These are phyloP conservation scores for Elaeagnus macrophylla DNA, from an alignment of 306 rosid species.

Conservation along the genomic window DNA sequence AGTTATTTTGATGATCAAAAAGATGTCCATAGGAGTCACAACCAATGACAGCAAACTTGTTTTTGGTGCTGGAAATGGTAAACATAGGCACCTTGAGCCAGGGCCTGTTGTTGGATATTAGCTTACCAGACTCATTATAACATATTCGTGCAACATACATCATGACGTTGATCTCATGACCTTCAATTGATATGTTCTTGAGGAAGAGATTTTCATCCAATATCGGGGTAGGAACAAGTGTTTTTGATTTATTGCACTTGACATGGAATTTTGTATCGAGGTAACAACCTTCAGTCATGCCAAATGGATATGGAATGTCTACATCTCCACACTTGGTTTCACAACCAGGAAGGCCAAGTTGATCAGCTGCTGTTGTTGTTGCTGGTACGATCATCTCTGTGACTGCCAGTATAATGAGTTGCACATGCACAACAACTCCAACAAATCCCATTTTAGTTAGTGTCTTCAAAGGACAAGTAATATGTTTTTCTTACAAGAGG, in stretches of 20 bases:
- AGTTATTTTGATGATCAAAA: not conserved
- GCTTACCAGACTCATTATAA: not conserved
- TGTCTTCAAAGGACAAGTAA: too few relatives aligned
- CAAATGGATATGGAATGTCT: conserved; percentile 3
- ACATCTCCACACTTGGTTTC: conserved; percentile 1
- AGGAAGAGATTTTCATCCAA: not conserved
- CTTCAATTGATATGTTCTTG: not conserved
- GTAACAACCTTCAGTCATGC: conserved; percentile 5
- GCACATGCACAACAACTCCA: too few relatives aligned
- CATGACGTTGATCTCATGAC: not conserved
- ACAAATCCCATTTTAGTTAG: too few relatives aligned
- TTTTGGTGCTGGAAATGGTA: not conserved
- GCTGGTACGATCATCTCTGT: not conserved
- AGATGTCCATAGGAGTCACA: conserved; percentile 12
- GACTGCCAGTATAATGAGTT: not conserved
- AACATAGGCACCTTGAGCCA: not conserved
- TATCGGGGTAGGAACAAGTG: not conserved
- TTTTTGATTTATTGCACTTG: not conserved
- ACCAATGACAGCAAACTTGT: conserved; percentile 14
- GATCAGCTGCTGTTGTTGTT: not conserved
- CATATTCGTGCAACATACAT: not conserved
- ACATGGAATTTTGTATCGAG: not conserved
- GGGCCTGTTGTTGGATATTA: not conserved
- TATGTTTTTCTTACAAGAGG: too few relatives aligned
- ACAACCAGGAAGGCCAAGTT: not conserved